phyloP scores from a whole-genome alignment of 1,284 basidiomycete species.

The Sutorius eximius region DNA sequence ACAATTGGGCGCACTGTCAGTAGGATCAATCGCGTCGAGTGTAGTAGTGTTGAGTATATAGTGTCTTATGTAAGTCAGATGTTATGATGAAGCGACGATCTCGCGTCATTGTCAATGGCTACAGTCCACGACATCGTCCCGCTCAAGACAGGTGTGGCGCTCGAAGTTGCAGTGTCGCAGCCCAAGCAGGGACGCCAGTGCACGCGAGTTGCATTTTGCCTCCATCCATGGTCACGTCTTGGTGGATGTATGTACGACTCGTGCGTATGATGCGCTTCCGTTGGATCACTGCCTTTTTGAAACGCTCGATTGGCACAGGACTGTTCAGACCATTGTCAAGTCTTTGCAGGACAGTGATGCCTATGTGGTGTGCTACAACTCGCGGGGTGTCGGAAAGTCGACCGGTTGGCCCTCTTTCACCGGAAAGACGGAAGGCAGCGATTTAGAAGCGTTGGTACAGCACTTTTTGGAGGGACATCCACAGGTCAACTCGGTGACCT shows the following conservation, averaged over 20 bases:
- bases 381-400: conserved; percentile 71
- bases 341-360: conserved; percentile 47
- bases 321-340: conserved; percentile 31
- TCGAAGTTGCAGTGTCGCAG: conserved; percentile 20
- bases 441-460: conserved; percentile 60
- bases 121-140: conserved; percentile 7
- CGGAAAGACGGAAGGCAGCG: conserved; percentile 63
- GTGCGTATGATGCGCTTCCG: conserved; percentile 45
- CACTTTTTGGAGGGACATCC: conserved; percentile 51
- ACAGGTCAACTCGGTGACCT: conserved; percentile 46
- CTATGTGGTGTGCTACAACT: conserved; percentile 69
- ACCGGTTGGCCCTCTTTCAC: conserved; percentile 70
- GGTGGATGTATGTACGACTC: conserved; percentile 73
- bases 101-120: conserved; percentile 7
- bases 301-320: conserved; percentile 17
- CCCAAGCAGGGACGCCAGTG: conserved; percentile 16
- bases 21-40: not conserved
- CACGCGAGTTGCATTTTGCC: conserved; percentile 57
- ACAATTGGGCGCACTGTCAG: not conserved
- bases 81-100: too few relatives aligned
- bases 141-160: conserved; percentile 31
- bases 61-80: too few relatives aligned
- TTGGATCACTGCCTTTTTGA: conserved; percentile 1
- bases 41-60: too few relatives aligned
- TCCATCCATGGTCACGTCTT: conserved; percentile 80